Evolutionary conservation across 1,139 yeast genomes (phyloP).

Genomic region (Sporopachydermia cereana): DNA sequence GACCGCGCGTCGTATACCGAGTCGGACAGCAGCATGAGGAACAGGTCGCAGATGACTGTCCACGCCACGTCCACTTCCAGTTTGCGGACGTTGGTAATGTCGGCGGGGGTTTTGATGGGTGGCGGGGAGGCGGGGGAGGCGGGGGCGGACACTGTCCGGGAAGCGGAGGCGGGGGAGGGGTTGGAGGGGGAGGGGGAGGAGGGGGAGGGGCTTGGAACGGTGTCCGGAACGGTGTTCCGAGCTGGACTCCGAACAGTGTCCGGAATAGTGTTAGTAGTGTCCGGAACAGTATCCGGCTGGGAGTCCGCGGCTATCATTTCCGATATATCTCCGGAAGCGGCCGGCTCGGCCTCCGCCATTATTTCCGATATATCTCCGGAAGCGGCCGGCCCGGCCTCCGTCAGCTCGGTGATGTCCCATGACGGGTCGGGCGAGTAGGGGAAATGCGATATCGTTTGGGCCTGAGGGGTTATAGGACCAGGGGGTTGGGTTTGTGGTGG

Average conservation of each 20-base stretch:
- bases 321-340: background rate
- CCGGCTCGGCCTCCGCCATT: background rate
- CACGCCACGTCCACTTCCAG: conserved; percentile 73
- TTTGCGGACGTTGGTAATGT: conserved; percentile 24
- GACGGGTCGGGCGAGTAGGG: background rate
- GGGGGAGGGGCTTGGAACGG: no score
- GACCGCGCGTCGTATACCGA: conserved; percentile 88
- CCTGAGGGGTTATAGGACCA: no score
- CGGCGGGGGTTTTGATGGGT: conserved; percentile 24
- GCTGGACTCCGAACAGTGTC: background rate
- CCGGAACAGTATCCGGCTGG: background rate
- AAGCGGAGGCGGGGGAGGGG: no score
- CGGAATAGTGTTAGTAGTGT: background rate
- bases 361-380: background rate
- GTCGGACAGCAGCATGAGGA: conserved; percentile 67
- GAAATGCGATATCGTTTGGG: no score
- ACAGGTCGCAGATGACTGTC: conserved; percentile 88
- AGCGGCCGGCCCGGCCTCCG: background rate
- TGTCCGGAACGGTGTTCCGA: no score
- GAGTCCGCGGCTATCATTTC: background rate
- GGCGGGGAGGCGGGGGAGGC: conserved; percentile 1
- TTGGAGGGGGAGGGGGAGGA: no score
- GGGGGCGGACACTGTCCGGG: background rate
- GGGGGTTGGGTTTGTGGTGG: no score
- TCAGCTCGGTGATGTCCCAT: background rate